phyloP scores from a whole-genome alignment of 768 basidiomycete species.

The Ramaria sp. region DNA sequence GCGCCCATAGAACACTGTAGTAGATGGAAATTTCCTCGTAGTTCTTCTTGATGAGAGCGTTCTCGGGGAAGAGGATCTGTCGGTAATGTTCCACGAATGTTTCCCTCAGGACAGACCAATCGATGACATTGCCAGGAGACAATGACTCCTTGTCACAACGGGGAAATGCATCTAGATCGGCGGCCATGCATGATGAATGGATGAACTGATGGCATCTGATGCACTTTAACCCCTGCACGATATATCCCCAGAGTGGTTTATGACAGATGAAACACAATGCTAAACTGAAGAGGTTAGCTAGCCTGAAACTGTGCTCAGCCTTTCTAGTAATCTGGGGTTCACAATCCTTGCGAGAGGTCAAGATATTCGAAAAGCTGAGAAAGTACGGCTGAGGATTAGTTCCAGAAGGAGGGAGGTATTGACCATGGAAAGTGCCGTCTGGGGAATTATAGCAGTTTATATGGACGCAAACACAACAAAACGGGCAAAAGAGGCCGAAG shows the following conservation, averaged over 20 bases:
- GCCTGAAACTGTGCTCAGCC: slow-evolving; percentile 40
- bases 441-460: slow-evolving; percentile 71
- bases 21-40: slow-evolving; percentile 65
- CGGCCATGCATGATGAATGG: slow-evolving; percentile 39
- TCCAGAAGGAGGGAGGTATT: slow-evolving; percentile 26
- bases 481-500: slow-evolving; percentile 63
- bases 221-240: slow-evolving; percentile 56
- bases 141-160: slow-evolving; percentile 28
- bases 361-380: slow-evolving; percentile 46
- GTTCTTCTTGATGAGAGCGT: slow-evolving; percentile 35
- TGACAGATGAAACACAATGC: slow-evolving; percentile 59
- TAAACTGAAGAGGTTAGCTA: slow-evolving; percentile 61
- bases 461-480: slow-evolving; percentile 62
- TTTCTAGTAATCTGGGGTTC: slow-evolving; percentile 15
- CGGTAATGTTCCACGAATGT: slow-evolving; percentile 46
- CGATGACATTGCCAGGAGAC: slow-evolving; percentile 36
- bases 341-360: slow-evolving; percentile 22
- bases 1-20: slow-evolving; percentile 49
- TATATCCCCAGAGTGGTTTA: slow-evolving; percentile 63
- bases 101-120: slow-evolving; percentile 39
- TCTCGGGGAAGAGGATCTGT: slow-evolving; percentile 29
- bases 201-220: slow-evolving; percentile 46
- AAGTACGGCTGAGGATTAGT: slow-evolving; percentile 40
- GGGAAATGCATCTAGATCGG: slow-evolving; percentile 19
- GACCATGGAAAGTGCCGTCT: slow-evolving; percentile 45